These are phyloP conservation scores for Tuber aestivum DNA, from an alignment of 495 filamentous ascomycete species.

Conservation along the genomic window DNA sequence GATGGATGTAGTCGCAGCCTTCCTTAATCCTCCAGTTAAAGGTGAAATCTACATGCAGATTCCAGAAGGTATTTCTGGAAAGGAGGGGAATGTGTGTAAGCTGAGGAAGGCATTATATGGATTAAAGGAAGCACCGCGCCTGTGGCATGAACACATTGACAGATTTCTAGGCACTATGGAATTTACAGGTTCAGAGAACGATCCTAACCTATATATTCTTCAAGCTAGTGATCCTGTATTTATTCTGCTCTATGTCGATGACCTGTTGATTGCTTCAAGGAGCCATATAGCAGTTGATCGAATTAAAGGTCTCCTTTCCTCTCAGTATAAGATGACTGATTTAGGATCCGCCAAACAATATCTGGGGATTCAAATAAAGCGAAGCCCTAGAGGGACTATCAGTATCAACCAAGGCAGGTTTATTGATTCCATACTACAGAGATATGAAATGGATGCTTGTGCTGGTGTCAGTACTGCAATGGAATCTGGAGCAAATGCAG, in stretches of 20 bases:
- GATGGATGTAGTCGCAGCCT: conserved; percentile 7
- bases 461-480: background rate
- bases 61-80: conserved; percentile 2
- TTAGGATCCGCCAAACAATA: background rate
- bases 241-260: background rate
- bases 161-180: conserved; percentile 4
- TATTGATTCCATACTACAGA: background rate
- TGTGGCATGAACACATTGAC: conserved; percentile 13
- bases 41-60: conserved; percentile 9
- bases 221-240: background rate
- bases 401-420: background rate
- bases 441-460: background rate
- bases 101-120: conserved; percentile 16
- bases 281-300: background rate
- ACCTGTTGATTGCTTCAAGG: background rate
- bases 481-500: background rate
- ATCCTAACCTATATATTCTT: conserved; percentile 13
- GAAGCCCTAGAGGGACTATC: background rate
- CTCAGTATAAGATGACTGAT: background rate
- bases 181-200: background rate
- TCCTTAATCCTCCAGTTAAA: conserved; percentile 13
- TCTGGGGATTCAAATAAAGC: background rate
- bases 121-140: conserved; percentile 13
- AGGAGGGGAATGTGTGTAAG: background rate
- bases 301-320: background rate